phyloP scores from a whole-genome alignment of 805 yeast species.

The Candida jianshihensis region DNA sequence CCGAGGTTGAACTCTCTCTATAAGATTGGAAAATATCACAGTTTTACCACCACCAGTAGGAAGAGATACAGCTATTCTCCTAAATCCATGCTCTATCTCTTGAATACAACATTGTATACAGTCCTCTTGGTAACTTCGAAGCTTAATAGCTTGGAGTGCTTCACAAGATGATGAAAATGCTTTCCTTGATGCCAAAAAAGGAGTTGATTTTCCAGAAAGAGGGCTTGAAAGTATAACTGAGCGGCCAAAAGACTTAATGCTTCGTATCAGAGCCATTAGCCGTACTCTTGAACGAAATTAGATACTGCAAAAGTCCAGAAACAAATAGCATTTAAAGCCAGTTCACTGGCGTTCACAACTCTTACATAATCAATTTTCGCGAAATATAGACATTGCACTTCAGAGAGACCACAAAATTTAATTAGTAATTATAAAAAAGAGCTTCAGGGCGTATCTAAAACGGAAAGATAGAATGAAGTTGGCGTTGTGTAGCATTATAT shows the following conservation, averaged over 20 bases:
- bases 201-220: too few relatives aligned
- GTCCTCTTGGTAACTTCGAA: conserved; percentile 59
- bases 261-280: too few relatives aligned
- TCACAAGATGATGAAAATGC: not conserved
- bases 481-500: not conserved
- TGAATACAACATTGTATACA: conserved; percentile 53
- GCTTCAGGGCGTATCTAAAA: not conserved
- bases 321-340: too few relatives aligned
- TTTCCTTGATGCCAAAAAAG: not conserved
- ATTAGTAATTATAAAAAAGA: not conserved
- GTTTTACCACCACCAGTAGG: conserved; percentile 98
- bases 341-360: too few relatives aligned
- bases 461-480: too few relatives aligned
- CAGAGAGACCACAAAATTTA: too few relatives aligned
- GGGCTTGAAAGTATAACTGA: too few relatives aligned
- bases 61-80: conserved; percentile 70
- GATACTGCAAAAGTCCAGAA: too few relatives aligned
- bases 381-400: too few relatives aligned
- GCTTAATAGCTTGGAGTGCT: conserved; percentile 6
- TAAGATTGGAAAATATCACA: conserved; percentile 58
- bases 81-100: conserved; percentile 37
- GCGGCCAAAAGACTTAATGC: too few relatives aligned
- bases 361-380: too few relatives aligned
- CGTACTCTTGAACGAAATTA: too few relatives aligned
- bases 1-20: conserved; percentile 35